phyloP scores from a whole-genome alignment of 2,329 filamentous ascomycete species.

The Aspergillus versicolor region DNA sequence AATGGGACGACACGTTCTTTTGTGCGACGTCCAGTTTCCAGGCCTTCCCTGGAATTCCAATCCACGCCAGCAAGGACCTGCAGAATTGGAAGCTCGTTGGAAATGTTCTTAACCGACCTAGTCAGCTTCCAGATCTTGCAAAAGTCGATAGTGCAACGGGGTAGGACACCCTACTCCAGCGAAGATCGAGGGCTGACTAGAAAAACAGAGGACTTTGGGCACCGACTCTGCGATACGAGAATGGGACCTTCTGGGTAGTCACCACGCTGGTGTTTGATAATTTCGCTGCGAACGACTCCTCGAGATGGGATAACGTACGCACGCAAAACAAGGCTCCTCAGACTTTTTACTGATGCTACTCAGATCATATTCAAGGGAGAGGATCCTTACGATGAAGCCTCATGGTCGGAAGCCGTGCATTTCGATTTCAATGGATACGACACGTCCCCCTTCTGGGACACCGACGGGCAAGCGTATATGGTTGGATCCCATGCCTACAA shows the following conservation, averaged over 20 bases:
- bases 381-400: not conserved
- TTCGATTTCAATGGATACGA: not conserved
- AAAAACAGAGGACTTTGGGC: constrained; percentile 38
- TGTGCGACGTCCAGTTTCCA: constrained; percentile 47
- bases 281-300: too few relatives aligned
- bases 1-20: constrained; percentile 41
- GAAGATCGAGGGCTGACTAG: too few relatives aligned
- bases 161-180: too few relatives aligned
- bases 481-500: too few relatives aligned
- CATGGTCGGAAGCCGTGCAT: not conserved
- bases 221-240: constrained; percentile 39
- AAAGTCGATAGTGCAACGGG: too few relatives aligned
- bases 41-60: constrained; percentile 46
- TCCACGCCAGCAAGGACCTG: constrained; percentile 48
- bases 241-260: constrained; percentile 36
- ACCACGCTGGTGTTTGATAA: not conserved
- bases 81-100: constrained; percentile 18
- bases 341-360: too few relatives aligned
- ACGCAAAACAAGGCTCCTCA: too few relatives aligned
- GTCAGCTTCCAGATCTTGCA: constrained; percentile 27
- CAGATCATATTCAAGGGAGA: not conserved
- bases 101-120: constrained; percentile 22
- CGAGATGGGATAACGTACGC: too few relatives aligned
- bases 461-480: not conserved
- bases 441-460: not conserved